phyloP scores from a whole-genome alignment of 2,329 filamentous ascomycete species.

The Dothidotthia symphoricarpi region DNA sequence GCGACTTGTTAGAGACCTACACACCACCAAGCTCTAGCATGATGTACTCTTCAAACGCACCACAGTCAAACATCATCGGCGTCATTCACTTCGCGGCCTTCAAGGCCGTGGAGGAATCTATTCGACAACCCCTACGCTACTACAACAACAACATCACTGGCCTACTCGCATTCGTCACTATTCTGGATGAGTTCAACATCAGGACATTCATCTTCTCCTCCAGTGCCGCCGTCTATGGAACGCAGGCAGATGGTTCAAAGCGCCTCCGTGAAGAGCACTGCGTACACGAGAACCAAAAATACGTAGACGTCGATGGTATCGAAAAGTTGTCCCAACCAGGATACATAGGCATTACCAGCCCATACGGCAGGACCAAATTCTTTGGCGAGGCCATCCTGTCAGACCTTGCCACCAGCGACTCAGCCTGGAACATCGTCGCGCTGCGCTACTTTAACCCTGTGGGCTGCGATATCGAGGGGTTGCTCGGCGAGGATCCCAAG shows the following conservation, averaged over 20 bases:
- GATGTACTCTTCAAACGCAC: slow-evolving; percentile 17
- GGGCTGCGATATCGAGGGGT: slow-evolving; percentile 59
- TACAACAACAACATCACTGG: slow-evolving; percentile 64
- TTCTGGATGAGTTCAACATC: slow-evolving; percentile 56
- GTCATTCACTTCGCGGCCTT: slow-evolving; percentile 66
- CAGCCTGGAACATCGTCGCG: slow-evolving; percentile 59
- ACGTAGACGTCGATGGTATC: neutral
- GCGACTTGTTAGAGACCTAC: neutral
- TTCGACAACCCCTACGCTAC: slow-evolving; percentile 57
- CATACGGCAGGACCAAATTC: slow-evolving; percentile 64
- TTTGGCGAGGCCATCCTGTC: slow-evolving; percentile 63
- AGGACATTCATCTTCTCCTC: slow-evolving; percentile 64
- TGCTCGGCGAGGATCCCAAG: slow-evolving; percentile 60
- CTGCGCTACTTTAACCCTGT: slow-evolving; percentile 64
- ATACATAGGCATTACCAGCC: slow-evolving; percentile 51
- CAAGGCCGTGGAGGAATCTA: slow-evolving; percentile 62
- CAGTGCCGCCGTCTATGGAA: slow-evolving; percentile 62
- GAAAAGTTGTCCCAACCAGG: slow-evolving; percentile 4
- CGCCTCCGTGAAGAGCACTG: slow-evolving; percentile 55
- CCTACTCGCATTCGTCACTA: slow-evolving; percentile 55
- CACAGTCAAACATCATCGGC: slow-evolving; percentile 48
- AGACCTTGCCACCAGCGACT: slow-evolving; percentile 57
- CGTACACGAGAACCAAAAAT: slow-evolving; percentile 37
- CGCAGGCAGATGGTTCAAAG: slow-evolving; percentile 31
- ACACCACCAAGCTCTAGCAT: slow-evolving; percentile 26